Base-by-base conservation (phyloP, 805 yeast genomes). In the Blastobotrys mokoenaii region DNA sequence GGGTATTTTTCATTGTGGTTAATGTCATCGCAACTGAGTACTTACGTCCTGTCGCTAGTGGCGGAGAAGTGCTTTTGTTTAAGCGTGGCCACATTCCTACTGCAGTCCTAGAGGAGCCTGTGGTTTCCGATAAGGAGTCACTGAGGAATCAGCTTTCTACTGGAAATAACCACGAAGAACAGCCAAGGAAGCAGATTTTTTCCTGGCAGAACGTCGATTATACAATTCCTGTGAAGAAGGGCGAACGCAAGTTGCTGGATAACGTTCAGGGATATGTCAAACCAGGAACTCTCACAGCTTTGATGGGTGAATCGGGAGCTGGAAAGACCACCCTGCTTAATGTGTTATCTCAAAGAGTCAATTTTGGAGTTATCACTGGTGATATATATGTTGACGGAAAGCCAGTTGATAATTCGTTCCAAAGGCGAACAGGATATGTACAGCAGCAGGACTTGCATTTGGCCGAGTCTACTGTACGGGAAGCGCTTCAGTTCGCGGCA, bases 231-330 rank as follows among this genome's bases (percentile, higher is more conserved):
- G 54, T 68, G 43, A 31, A 40, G 30, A 61, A 59, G 51, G 64
- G 60, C 38, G 50, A 59, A 1, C 57, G 73, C 38, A 56, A 65
- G 40, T 53, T 64, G 34, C 63, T 77, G 44, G 66, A 72, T 50
- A 67, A 70, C 55, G 75, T 77, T 38, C 76, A 75, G 56, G 90
- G 90, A 42, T 82, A 79, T 70, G 86, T 81, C 45, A 79, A 79
- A 57, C 90, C 90, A 16, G 90, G 90, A 55, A 81, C 83, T 47
- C 69, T 82, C 62, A 82, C 88, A 33, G 90, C 90, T 4, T 69
- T 82, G 46, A 82, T 83, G 89, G 93, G 93, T 57, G 84, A 82
- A 43, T 82, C 90, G 29, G 93, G 93, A 67, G 93, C 93, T 40
- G 93, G 93, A 67, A 83, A 83, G 58, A 83, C 93, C 20, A 84